Evolutionary conservation across 1,139 yeast species (phyloP), one percentile per base, ranked within the genome.

Genomic region (Yamadazyma oceani): DNA sequence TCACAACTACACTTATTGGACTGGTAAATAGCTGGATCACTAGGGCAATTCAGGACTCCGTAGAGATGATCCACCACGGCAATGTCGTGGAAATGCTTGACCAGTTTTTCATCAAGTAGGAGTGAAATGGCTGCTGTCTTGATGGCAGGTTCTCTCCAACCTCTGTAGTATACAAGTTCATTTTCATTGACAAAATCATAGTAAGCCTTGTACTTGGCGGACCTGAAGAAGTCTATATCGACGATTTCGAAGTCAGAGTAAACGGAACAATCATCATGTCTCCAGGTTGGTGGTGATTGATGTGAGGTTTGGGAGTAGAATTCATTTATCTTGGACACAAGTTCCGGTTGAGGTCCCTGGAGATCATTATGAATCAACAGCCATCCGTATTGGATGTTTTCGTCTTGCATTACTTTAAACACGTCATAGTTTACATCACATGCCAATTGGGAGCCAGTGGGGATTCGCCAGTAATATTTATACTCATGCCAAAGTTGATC

Each of bases 381-480:
- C 50, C 51, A 81, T 2, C 85, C 86, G 50, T 80, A 80, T 34
- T 58, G 59, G 57, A 77, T 72, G 34, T 74, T 57, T 43, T 78
- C 63, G 39, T 68, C 74, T 28, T 62, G 54, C 83, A 82, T 76
- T 51, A 58, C 73, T 48, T 66, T 62, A 57, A 82, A 81, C 25
- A 81, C 73, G 50, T 82, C 87, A 48, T 76, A 71, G 39, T 70
- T 64, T 37, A 82, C 64, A 51, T 80, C 83, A 58, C 88, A 82
- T 44, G 57, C 66, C 43, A 80, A 60, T 40, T 60, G 55, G 36
- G 78, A 70, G 35, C 76, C 80, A 2, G 84, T 80, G 49, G 82
- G 86, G n/a, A 82, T 79, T 42, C 85, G 66, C 84, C 85, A 78
- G 57, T 76, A 80, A 55, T 76, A 80, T 43, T 74, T 74, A 54